Evolutionary conservation across 1,284 basidiomycete genomes (phyloP).

Genomic region (Ustilago hordei): DNA sequence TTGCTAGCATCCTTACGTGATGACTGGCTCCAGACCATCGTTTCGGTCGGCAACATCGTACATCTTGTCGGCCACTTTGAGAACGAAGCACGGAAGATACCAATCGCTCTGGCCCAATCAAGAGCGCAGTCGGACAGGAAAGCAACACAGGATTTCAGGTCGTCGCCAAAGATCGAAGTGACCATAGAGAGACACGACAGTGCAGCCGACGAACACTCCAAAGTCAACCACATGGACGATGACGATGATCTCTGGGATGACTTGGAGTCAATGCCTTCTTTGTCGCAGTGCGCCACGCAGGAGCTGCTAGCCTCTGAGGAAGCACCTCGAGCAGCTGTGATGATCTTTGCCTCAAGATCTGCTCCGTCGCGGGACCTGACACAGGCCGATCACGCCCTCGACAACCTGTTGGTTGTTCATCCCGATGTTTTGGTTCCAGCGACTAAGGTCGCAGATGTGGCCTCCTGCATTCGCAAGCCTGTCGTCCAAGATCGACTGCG

Average conservation of each 20-base stretch:
- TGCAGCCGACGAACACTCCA: not conserved
- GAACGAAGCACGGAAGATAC: conserved; percentile 11
- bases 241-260: conserved; percentile 57
- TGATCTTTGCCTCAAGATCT: conserved; percentile 39
- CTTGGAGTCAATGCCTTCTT: conserved; percentile 40
- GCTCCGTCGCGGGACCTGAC: not conserved
- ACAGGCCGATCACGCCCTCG: conserved; percentile 25
- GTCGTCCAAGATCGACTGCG: conserved; percentile 60
- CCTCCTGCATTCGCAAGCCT: conserved; percentile 62
- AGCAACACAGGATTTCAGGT: not conserved
- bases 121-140: not conserved
- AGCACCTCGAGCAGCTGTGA: conserved; percentile 19
- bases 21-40: conserved; percentile 55
- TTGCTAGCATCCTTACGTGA: conserved; percentile 56
- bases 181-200: conserved; percentile 6
- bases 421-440: conserved; percentile 64
- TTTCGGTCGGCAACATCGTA: conserved; percentile 44
- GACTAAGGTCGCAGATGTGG: conserved; percentile 60
- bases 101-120: conserved; percentile 1
- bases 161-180: conserved; percentile 14
- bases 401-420: conserved; percentile 64
- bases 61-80: conserved; percentile 58
- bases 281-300: conserved; percentile 35
- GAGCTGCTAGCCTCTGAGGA: conserved; percentile 26
- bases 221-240: conserved; percentile 9